Evolutionary conservation across 2,329 filamentous ascomycete species (phyloP).

Genomic region (Cordyceps tenuipes): DNA sequence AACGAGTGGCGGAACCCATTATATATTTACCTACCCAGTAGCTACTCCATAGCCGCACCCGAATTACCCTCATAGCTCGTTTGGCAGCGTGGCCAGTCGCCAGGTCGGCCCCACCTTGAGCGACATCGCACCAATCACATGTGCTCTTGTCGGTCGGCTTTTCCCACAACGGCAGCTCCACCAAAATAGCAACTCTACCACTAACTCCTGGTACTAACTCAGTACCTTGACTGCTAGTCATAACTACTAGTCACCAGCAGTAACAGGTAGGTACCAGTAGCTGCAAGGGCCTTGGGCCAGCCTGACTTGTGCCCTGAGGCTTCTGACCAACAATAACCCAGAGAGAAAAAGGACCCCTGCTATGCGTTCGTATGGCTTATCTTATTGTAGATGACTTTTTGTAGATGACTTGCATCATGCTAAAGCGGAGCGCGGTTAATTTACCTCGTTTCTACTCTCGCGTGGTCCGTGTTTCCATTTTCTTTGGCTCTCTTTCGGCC

Average conservation of each 20-base stretch:
- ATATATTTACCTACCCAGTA: no score
- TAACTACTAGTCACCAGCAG: no score
- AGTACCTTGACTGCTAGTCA: no score
- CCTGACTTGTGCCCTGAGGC: not conserved
- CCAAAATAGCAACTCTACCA: not conserved
- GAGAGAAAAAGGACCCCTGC: not conserved
- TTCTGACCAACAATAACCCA: not conserved
- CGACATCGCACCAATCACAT: not conserved
- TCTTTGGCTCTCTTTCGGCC: not conserved
- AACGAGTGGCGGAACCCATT: not conserved
- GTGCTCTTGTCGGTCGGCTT: not conserved
- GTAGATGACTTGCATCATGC: not conserved
- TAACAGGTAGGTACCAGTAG: no score
- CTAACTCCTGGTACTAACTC: no score
- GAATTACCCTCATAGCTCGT: not conserved
- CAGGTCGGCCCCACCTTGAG: not conserved
- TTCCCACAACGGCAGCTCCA: not conserved
- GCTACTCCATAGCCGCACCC: no score
- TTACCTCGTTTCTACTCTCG: not conserved
- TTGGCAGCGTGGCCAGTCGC: not conserved
- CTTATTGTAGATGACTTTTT: not conserved
- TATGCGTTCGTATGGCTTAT: constrained; percentile 4
- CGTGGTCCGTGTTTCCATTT: not conserved
- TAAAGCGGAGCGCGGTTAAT: constrained; percentile 1
- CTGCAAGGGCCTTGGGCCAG: not conserved